A percentile compares a stretch with the other conserved stretches of the same genome.
phyloP scores from a whole-genome alignment of 768 basidiomycete genomes.

The Russula sp. region DNA sequence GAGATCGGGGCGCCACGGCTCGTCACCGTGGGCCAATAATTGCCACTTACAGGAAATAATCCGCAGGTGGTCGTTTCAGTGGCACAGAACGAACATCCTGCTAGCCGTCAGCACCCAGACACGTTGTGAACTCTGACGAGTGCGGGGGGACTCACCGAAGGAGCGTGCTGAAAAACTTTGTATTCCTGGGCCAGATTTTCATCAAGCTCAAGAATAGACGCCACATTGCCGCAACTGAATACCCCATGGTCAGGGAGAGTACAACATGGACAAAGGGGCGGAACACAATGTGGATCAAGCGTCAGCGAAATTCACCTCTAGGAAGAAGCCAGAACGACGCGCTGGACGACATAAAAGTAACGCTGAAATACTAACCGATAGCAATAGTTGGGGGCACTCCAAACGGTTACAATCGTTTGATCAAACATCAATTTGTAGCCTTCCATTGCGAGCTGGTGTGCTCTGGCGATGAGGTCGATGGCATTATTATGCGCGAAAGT shows the following conservation, averaged over 20 bases:
- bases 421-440: constrained; percentile 98
- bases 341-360: not conserved
- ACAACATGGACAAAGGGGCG: not conserved
- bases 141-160: constrained; percentile 55
- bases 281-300: not conserved
- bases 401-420: constrained; percentile 90
- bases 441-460: constrained; percentile 98
- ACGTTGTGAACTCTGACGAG: not conserved
- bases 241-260: constrained; percentile 4
- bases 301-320: not conserved
- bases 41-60: constrained; percentile 67
- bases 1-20: not conserved
- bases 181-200: constrained; percentile 93
- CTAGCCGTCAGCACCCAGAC: not conserved
- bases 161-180: constrained; percentile 91
- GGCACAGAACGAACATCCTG: constrained; percentile 82
- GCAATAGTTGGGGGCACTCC: constrained; percentile 98
- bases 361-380: constrained; percentile 66
- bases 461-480: constrained; percentile 92
- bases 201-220: constrained; percentile 91
- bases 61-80: constrained; percentile 79
- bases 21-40: not conserved
- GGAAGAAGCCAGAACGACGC: not conserved
- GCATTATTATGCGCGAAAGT: constrained; percentile 86
- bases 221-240: constrained; percentile 88